Percentiles rank a stretch among this genome's conserved stretches.
phyloP scores from a whole-genome alignment of 1,284 basidiomycete species.

The Uromyces viciae-fabae region DNA sequence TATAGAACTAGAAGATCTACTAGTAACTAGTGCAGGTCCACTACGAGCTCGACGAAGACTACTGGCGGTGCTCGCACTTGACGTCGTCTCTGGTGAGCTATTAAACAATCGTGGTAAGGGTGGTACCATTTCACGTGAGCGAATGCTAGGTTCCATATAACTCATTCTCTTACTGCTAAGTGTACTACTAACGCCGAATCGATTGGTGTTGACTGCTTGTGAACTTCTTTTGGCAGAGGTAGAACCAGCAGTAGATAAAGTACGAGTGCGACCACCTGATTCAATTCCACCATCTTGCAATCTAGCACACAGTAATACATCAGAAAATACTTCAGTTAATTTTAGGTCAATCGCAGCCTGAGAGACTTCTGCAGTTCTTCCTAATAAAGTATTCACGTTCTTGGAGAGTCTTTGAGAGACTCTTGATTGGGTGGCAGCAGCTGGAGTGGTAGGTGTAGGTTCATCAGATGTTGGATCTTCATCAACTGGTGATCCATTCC shows the following conservation, averaged over 20 bases:
- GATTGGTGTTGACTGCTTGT: neutral
- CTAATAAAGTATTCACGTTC: conserved; percentile 40
- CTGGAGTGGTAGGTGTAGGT: conserved; percentile 3
- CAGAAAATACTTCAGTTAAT: conserved; percentile 43
- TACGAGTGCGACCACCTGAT: neutral
- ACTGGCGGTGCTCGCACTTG: neutral
- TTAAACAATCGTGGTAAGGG: conserved; percentile 4
- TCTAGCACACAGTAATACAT: conserved; percentile 19
- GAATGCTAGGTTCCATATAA: conserved; percentile 29
- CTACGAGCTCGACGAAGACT: conserved; percentile 37
- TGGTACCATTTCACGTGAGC: neutral
- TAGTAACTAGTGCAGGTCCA: conserved; percentile 16
- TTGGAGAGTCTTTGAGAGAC: conserved; percentile 42
- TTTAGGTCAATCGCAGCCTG: conserved; percentile 44
- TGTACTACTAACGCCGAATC: neutral
- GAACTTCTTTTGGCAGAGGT: neutral
- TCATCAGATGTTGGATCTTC: conserved; percentile 13
- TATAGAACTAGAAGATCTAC: neutral
- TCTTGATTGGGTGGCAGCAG: conserved; percentile 27
- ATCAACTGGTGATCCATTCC: neutral
- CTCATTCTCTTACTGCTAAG: conserved; percentile 21
- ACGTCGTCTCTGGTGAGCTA: neutral
- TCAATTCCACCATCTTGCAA: conserved; percentile 22
- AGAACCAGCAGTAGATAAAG: conserved; percentile 37
- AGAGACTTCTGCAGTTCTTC: conserved; percentile 39